Evolutionary conservation across 2,329 filamentous ascomycete species (phyloP).

Genomic region (Tolypocladium cylindrosporum): DNA sequence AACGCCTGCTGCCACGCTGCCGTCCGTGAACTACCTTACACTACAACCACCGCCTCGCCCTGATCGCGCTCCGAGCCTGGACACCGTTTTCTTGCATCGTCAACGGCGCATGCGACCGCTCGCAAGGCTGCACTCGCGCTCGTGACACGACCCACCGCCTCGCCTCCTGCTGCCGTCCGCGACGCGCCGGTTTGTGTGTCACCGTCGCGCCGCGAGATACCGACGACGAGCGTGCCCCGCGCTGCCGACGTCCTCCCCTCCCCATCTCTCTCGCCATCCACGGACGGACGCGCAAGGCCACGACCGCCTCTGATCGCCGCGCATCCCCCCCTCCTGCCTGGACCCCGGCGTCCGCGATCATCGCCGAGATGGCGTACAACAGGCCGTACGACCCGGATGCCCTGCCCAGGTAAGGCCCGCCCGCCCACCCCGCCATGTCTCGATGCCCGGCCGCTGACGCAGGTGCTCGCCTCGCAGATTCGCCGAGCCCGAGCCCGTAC

Average conservation of each 20-base stretch:
- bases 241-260: neutral
- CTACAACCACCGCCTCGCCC: no score
- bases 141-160: neutral
- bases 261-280: neutral
- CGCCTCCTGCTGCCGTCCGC: neutral
- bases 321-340: no score
- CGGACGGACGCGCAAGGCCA: neutral
- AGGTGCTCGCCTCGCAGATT: constrained; percentile 36
- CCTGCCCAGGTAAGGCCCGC: constrained; percentile 62
- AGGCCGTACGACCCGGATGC: constrained; percentile 88
- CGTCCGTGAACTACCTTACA: neutral
- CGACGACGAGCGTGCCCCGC: neutral
- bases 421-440: neutral
- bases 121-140: neutral
- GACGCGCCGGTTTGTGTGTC: neutral
- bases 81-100: neutral
- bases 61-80: neutral
- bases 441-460: constrained; percentile 13
- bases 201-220: neutral
- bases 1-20: neutral
- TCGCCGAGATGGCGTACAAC: constrained; percentile 76
- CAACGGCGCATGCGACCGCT: neutral
- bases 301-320: neutral
- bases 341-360: neutral
- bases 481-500: constrained; percentile 64